Evolutionary conservation across 106 monocot species (phyloP).

Genomic region (Gastrodia elata): DNA sequence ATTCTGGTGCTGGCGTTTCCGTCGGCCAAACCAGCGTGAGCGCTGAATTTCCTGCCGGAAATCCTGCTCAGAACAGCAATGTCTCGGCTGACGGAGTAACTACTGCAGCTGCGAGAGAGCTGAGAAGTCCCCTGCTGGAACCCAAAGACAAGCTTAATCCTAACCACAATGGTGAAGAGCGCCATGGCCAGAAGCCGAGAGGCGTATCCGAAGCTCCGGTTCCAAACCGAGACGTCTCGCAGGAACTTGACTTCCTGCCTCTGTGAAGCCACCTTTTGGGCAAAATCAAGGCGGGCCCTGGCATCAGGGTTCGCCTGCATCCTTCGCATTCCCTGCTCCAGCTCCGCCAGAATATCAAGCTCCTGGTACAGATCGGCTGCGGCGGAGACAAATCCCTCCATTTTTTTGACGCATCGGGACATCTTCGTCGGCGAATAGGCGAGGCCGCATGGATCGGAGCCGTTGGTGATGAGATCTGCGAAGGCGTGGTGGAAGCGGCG

Average conservation of each 20-base stretch:
- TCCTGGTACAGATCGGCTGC: constrained; percentile 47
- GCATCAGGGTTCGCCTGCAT: constrained; percentile 10
- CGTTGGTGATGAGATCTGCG: constrained; percentile 20
- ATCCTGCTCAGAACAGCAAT: not conserved
- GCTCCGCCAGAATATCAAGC: constrained; percentile 57
- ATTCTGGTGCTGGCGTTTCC: not conserved
- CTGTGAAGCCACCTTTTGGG: constrained; percentile 52
- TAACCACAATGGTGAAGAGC: constrained; percentile 42
- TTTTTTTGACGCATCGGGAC: constrained; percentile 42
- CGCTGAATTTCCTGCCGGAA: not conserved
- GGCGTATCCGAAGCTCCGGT: constrained; percentile 38
- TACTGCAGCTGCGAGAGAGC: constrained; percentile 20
- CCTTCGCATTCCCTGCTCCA: constrained; percentile 45
- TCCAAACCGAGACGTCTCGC: constrained; percentile 54
- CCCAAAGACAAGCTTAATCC: constrained; percentile 35
- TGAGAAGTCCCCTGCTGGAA: not conserved
- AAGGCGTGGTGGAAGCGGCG: constrained; percentile 33
- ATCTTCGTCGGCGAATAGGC: constrained; percentile 30
- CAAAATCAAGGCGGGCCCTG: constrained; percentile 3
- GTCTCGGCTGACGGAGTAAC: not conserved
- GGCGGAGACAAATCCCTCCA: constrained; percentile 47
- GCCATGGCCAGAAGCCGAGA: constrained; percentile 49
- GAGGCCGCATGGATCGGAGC: constrained; percentile 17
- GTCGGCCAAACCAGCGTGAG: not conserved
- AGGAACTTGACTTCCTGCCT: constrained; percentile 54